Base-by-base conservation (phyloP, 768 basidiomycete genomes). In the Termitomyces sp. region DNA sequence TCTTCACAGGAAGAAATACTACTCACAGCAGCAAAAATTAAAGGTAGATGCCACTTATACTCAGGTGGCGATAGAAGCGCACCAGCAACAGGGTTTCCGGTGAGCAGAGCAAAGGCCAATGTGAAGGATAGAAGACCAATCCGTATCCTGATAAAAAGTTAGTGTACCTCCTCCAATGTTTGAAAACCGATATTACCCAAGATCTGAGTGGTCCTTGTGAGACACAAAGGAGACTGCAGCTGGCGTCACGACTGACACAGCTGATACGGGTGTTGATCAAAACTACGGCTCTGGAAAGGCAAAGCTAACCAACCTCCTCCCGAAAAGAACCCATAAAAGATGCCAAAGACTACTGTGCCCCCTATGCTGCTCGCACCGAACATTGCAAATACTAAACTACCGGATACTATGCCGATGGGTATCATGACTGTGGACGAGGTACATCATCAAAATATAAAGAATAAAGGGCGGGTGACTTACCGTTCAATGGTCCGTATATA, bases 251-350 rank as follows among this genome's bases (percentile, higher is more conserved):
- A 78, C 60, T 40, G 75, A 77, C 27, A 79, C 67, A 53, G 73
- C 79, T 80, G 49, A 23, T 29, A 40, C 6, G 16, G 41, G 60
- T 56, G 11, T 21, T 12, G 1, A 48, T 53, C 14, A 61, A 34
- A 23, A 38, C 45, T 34, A 34, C 17, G 7, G 3, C 11, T 19
- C 16, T 38, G 29, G 14, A 25, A 37, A 41, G 19, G 17, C 23
- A 29, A 6, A 42, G 14, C 29, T 17, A 3, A 71, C 76, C 57
- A 59, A 82, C 80, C 73, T 65, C 77, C 79, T 37, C 82, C 82
- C 40, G 80, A 80, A 65, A 82, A 81, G 66, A 82, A 82, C 0
- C 82, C 82, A 62, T 82, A 84, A 50, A 78, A 70, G 21, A 82
- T 65, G 8, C 68, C 77, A 66, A 83, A 81, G 5, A 73, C 64